Evolutionary conservation across 192 early-diverging fungal species (phyloP), one percentile per base, ranked within the genome.

Genomic region (Jimgerdemannia flammicorona): DNA sequence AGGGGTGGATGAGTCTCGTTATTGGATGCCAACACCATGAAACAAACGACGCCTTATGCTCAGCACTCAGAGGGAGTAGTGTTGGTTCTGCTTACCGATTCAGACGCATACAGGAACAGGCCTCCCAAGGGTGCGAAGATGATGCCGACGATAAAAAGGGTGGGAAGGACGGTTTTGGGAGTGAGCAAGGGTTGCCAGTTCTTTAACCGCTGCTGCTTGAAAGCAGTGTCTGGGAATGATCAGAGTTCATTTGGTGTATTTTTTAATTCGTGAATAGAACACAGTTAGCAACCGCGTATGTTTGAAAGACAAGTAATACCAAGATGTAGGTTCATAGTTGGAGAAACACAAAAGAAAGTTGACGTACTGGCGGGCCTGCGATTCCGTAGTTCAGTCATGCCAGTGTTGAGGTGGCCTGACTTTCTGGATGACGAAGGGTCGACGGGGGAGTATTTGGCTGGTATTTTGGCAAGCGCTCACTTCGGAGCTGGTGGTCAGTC

Each of bases 101-200:
- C 90, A 44, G 94, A 93, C 18, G 95, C 95, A 82, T 93, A 94
- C 70, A 96, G 87, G 4, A 98, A 88, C 68, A 94, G 89, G 44
- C 95, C 95, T 72, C 97, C 98, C 20, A 99, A 85, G 14, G 98
- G 97, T 41, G 98, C 93, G 86, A 99, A 99, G 44, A 98, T 84
- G 41, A 96, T 91, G 6, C 98, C 98, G 43, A 98, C 90, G 42
- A 94, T 82, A 77, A 99, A 97, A 72, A 99, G 94, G 43, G 95
- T 95, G 10, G 98, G 98, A 20, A 99, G 81, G 4, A 99, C 98
- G 40, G 95, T 97, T 83, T 98, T 99, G 68, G 98, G 98, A 10
- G 97, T 99, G 29, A 99, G 89, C 66, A 99, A 90, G 0, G 98
- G 98, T 84, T 99, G 98, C 98, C 98, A 99, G 18, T 97, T 95